Percentiles rank a stretch among this genome's conserved stretches.
Evolutionary conservation across 164 flowering plant genomes (phyloP).

Genomic region (Magnolia changhungtana): DNA sequence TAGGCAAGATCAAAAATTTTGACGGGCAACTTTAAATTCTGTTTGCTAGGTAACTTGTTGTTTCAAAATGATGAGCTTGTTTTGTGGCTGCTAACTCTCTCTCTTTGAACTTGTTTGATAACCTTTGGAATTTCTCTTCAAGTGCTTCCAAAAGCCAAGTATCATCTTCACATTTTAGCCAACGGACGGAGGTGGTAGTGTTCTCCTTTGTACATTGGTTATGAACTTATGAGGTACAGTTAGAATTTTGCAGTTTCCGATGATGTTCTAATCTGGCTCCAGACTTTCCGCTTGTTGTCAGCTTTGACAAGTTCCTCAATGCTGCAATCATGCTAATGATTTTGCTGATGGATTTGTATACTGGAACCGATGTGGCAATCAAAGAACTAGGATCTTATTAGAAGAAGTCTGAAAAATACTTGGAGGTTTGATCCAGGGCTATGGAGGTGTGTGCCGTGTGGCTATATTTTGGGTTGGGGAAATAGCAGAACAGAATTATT

Average conservation of each 20-base stretch:
- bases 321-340: neutral
- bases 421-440: neutral
- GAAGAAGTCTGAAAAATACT: neutral
- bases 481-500: neutral
- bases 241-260: neutral
- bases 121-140: neutral
- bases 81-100: too few species aligned
- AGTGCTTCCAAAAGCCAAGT: neutral
- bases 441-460: neutral
- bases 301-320: neutral
- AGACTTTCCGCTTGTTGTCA: neutral
- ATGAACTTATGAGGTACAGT: neutral
- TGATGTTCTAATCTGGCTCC: neutral
- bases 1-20: neutral
- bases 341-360: neutral
- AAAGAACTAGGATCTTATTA: too few species aligned
- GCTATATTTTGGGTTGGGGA: too few species aligned
- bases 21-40: neutral
- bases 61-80: neutral
- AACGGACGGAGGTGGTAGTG: neutral
- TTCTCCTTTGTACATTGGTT: neutral
- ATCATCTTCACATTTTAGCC: neutral
- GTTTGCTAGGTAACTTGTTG: neutral
- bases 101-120: neutral
- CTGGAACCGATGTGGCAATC: neutral